A percentile compares a stretch with the other conserved stretches of the same genome.
Conservation (phyloP, 2,329 filamentous ascomycete genomes). For the Shiraia bambusicola region DNA sequence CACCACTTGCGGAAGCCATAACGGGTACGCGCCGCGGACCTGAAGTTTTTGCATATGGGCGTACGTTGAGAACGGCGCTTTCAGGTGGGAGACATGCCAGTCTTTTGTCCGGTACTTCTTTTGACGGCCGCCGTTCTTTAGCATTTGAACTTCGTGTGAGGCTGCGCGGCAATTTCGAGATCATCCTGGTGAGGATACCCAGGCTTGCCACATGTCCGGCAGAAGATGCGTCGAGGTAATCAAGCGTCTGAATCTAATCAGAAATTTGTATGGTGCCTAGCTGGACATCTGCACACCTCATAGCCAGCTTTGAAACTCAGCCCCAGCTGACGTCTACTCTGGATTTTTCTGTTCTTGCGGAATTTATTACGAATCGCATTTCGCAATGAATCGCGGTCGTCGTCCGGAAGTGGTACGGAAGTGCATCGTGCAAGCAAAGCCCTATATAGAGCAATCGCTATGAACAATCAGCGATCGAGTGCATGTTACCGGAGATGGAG, state of each 20-base stretch:
- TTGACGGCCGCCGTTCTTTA: conserved; percentile 3
- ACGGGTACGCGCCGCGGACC: conserved; percentile 61
- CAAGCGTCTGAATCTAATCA: conserved; percentile 39
- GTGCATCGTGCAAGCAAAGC: conserved; percentile 64
- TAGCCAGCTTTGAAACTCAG: conserved; percentile 69
- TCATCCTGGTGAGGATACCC: conserved; percentile 25
- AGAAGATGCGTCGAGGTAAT: conserved; percentile 47
- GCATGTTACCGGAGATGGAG: not conserved
- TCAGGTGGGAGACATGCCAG: conserved; percentile 41
- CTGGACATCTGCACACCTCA: conserved; percentile 47
- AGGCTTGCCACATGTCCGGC: conserved; percentile 32
- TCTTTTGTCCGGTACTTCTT: conserved; percentile 18
- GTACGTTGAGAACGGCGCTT: conserved; percentile 51
- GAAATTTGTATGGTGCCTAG: not conserved
- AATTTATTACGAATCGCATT: conserved; percentile 65
- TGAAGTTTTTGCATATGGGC: conserved; percentile 52
- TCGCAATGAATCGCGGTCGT: conserved; percentile 55
- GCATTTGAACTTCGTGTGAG: conserved; percentile 23
- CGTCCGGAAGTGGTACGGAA: conserved; percentile 55
- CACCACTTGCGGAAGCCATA: conserved; percentile 56
- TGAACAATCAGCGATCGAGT: conserved; percentile 1
- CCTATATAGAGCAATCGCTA: conserved; percentile 71
- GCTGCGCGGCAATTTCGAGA: conserved; percentile 46
- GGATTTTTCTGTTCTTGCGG: conserved; percentile 58
- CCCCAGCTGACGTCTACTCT: conserved; percentile 61